Base-by-base conservation (phyloP, 176 grass and related monocot species). In the Typha latifolia region DNA sequence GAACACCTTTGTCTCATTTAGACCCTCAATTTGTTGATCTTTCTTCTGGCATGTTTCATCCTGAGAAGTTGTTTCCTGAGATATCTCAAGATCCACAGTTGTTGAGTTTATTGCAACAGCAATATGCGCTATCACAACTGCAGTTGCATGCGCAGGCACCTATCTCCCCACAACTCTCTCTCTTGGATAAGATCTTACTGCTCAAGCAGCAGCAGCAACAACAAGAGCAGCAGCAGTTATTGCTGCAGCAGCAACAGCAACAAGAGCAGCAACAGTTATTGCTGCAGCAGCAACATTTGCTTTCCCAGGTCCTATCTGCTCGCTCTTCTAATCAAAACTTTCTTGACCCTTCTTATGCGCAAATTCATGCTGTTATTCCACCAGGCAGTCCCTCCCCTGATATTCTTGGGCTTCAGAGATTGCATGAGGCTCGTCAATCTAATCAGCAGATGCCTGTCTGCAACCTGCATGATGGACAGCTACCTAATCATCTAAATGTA, bases 201-300 rank as follows among this genome's bases (percentile, higher is more conserved):
- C 83, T 99, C 52, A 84, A 94, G 69, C 95, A 99, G 68, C 89
- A 99, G 75, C 91, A 95, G 51, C 77, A 88, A 12, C 88, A 82
- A 26, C 78, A 82, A 19, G 66, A 81, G 8, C 69, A 66, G 15
- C 80, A 79, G 14, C 77, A 81, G 67, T 77, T 99, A 73, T 66
- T 94, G 77, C 83, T 99, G 69, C 95, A 99, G 68, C 89, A 99
- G 75, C 91, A 95, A 61, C 77, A 88, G 10, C 88, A 82, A 26
- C 78, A 82, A 19, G 66, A 81, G 4, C 69, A 66, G 15, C 80
- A 79, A 11, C 77, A 81, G 67, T 66, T 84, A 43, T 65, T 88
- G 66, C 68, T 87, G 63, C 90, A 94, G 70, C 90, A 90, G 55
- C 89, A 90, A 49, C 88, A 90, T 9, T 62, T 85, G 52, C 74